Base-by-base conservation (phyloP, 116 monocot species). In the Trichopus zeylanicus region DNA sequence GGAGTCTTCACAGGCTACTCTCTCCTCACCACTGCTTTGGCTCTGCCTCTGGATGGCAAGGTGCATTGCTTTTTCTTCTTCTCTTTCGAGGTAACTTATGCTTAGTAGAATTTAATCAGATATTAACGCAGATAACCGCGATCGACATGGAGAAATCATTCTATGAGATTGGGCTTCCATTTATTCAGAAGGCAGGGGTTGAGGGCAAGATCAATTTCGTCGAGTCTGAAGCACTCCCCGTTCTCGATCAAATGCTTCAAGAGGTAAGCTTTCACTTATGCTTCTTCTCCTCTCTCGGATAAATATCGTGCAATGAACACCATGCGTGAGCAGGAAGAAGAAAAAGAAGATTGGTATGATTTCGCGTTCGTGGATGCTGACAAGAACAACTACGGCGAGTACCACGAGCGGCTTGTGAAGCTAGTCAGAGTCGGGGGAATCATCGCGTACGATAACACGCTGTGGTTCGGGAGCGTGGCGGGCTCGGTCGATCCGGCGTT, bases 201-300 rank as follows among this genome's bases (percentile, higher is more conserved):
- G 77, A 76, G 15, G 56, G 67, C 49, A 83, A 88, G 70, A 76
- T 88, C 34, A 47, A 88, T 8, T 88, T 88, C 74, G 71, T 71
- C 0, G 71, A 80, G 27, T 83, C 80, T 2, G 22, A 46, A 12
- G 88, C 80, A 3, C 48, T 83, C 26, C 55, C 71, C 0, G 35
- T 77, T 32, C 80, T 83, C 1, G 83, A 88, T 22, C 35, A 80
- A 21, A 7, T 78, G 35, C 13, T 74, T 2, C 35, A 75, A 22
- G 72, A 87, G 71, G 80, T 74, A 48, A 24, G 22, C 8, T 21
- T 19, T 1, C 30, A 63, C 16, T 8, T 60, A 5, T 27, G 5
- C 38, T 39, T 2, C 2, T 18, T 12, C 9, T 13, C 38, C 2
- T 20, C n/a, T n/a, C n/a, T n/a, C n/a, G n/a, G n/a, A n/a, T n/a